Evolutionary conservation across 179 eudicot genomes (phyloP).

Genomic region (Carnegiea gigantea): DNA sequence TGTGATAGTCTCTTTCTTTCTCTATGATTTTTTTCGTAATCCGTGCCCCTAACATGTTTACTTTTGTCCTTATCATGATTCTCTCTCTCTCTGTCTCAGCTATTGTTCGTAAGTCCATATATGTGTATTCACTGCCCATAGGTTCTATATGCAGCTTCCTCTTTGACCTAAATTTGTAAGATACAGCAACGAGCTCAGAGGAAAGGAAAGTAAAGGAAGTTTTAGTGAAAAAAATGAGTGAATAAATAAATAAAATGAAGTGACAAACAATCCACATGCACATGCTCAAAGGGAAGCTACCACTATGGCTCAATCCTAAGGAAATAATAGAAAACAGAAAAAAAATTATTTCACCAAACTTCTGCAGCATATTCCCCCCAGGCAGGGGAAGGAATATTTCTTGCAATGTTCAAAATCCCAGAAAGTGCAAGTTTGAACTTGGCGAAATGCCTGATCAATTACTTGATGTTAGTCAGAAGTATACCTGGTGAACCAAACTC

Average conservation of each 20-base stretch:
- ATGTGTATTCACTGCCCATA: not conserved
- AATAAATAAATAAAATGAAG: not conserved
- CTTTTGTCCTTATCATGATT: not conserved
- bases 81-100: not conserved
- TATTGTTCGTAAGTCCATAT: not conserved
- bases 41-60: not conserved
- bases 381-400: not conserved
- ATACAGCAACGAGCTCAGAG: too few relatives aligned
- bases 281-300: not conserved
- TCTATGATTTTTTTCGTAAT: not conserved
- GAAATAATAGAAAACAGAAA: not conserved
- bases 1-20: not conserved
- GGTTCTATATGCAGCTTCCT: not conserved
- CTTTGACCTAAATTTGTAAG: not conserved
- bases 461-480: not conserved
- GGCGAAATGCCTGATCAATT: not conserved
- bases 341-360: not conserved
- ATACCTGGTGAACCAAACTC: conserved; percentile 98
- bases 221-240: not conserved
- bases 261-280: not conserved
- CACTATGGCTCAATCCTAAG: not conserved
- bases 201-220: not conserved
- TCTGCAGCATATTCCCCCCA: not conserved
- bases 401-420: not conserved
- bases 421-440: not conserved